phyloP scores from a whole-genome alignment of 1,284 basidiomycete genomes.

The Stygiomarasmius scandens region DNA sequence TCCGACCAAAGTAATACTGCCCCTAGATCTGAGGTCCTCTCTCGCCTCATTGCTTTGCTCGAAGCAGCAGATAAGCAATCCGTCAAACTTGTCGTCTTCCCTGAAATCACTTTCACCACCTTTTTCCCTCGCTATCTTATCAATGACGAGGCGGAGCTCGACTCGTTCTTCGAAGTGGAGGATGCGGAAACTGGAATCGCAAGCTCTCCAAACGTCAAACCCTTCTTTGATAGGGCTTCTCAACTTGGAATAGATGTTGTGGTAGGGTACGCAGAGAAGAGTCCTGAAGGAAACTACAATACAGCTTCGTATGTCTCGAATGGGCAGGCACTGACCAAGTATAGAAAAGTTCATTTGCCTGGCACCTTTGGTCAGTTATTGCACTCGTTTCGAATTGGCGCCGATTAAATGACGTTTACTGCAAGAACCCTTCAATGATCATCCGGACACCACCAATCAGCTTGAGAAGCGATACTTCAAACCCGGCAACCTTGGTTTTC shows the following conservation, averaged over 20 bases:
- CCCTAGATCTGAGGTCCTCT: constrained; percentile 8
- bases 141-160: constrained; percentile 13
- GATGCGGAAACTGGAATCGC: constrained; percentile 9
- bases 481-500: constrained; percentile 17
- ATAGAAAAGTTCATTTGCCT: constrained; percentile 12
- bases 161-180: constrained; percentile 15
- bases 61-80: constrained; percentile 11
- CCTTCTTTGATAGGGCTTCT: constrained; percentile 14
- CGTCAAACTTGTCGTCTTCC: constrained; percentile 17
- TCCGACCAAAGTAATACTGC: constrained; percentile 8
- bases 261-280: constrained; percentile 17
- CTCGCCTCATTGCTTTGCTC: constrained; percentile 14
- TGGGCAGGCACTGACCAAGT: constrained; percentile 10
- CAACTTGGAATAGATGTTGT: constrained; percentile 16
- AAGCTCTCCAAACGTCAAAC: constrained; percentile 9
- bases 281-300: constrained; percentile 15
- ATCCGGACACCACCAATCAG: constrained; percentile 16
- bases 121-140: constrained; percentile 20
- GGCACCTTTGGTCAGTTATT: not conserved
- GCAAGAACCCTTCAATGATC: constrained; percentile 19
- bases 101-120: constrained; percentile 18
- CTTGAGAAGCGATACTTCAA: constrained; percentile 20
- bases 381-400: not conserved
- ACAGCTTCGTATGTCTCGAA: constrained; percentile 13
- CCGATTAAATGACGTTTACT: no score